These are phyloP conservation scores for Marasmius oreades DNA, from an alignment of 1,284 basidiomycete genomes.

Conservation along the genomic window DNA sequence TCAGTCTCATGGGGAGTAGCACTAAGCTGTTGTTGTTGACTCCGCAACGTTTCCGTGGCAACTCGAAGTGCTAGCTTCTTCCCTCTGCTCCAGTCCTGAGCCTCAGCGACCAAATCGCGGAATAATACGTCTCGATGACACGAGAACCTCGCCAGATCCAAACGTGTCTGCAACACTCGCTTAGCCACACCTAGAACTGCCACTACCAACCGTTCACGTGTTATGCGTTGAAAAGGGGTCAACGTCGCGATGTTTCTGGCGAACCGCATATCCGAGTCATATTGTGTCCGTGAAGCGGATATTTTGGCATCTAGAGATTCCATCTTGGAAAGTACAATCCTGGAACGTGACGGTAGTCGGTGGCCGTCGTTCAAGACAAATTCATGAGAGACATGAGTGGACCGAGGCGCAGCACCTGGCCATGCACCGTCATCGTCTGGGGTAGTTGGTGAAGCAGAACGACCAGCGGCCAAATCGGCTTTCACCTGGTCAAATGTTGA, in stretches of 20 bases:
- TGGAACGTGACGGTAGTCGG: slow-evolving; percentile 48
- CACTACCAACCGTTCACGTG: slow-evolving; percentile 69
- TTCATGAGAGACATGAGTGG: slow-evolving; percentile 15
- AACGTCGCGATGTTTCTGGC: slow-evolving; percentile 83
- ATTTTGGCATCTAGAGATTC: slow-evolving; percentile 61
- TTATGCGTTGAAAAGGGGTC: slow-evolving; percentile 83
- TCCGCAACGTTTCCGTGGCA: slow-evolving; percentile 64
- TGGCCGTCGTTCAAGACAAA: slow-evolving; percentile 20
- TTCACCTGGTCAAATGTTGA: slow-evolving; percentile 85
- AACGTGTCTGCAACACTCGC: slow-evolving; percentile 62
- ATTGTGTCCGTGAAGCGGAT: slow-evolving; percentile 49
- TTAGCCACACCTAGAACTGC: slow-evolving; percentile 66
- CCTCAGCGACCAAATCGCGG: slow-evolving; percentile 72
- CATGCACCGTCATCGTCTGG: slow-evolving; percentile 8
- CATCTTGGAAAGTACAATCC: slow-evolving; percentile 62
- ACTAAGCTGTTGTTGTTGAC: slow-evolving; percentile 31
- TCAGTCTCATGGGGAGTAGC: slow-evolving; percentile 32
- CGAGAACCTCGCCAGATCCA: slow-evolving; percentile 70
- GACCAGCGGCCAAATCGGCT: slow-evolving; percentile 66
- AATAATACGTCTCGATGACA: slow-evolving; percentile 77
- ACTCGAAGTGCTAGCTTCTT: slow-evolving; percentile 69
- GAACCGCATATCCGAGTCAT: slow-evolving; percentile 71
- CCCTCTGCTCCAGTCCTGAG: slow-evolving; percentile 63
- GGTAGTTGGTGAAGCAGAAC: slow-evolving; percentile 24
- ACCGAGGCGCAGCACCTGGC: background rate